These are phyloP conservation scores for Paramecium pentaurelia DNA, from an alignment of 73 alveolate genomes.

Conservation along the genomic window DNA sequence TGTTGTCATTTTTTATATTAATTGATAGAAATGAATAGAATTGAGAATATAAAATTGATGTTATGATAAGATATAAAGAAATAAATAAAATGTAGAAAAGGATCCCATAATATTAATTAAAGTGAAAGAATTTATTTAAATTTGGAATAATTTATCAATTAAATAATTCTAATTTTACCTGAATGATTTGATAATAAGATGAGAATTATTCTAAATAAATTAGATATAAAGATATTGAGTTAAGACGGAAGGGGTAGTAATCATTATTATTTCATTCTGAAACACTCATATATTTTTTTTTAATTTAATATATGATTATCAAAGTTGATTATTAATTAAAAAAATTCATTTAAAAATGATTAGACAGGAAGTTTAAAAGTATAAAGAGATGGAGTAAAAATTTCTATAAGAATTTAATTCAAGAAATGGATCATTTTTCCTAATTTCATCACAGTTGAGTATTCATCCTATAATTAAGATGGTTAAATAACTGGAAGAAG, in stretches of 20 bases:
- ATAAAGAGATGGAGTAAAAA: neutral
- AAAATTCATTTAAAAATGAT: neutral
- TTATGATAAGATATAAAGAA: neutral
- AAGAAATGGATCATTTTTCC: neutral
- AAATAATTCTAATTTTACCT: neutral
- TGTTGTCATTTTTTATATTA: neutral
- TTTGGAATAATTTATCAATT: neutral
- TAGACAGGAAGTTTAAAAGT: neutral
- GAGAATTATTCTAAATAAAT: neutral
- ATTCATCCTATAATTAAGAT: neutral
- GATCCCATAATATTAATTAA: neutral
- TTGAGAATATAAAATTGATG: neutral
- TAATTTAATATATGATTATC: neutral
- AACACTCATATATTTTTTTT: neutral
- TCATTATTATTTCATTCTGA: conserved; percentile 24
- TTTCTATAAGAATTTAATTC: neutral
- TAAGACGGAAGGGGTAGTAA: conserved; percentile 28
- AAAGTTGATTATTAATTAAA: neutral
- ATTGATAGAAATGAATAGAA: too few relatives aligned
- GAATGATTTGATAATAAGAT: neutral
- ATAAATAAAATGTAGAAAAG: neutral
- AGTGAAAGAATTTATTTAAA: neutral
- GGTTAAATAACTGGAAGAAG: conserved; percentile 26
- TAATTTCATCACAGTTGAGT: neutral
- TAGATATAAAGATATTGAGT: neutral